phyloP scores from a whole-genome alignment of 2,329 filamentous ascomycete genomes.

The Claviceps arundinis region DNA sequence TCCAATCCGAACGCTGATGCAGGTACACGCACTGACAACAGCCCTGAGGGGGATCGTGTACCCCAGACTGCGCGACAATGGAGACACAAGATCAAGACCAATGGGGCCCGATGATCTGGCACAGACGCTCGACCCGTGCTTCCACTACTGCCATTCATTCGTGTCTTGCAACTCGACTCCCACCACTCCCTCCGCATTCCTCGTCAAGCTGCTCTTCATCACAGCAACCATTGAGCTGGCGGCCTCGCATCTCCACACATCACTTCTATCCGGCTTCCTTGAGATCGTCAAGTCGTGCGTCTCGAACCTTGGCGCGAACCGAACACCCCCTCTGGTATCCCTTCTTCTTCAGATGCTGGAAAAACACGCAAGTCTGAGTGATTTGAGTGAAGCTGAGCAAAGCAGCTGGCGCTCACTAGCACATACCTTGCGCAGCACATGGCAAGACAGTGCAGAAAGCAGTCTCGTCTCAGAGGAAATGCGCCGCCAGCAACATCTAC shows the following conservation, averaged over 20 bases:
- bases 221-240: slow-evolving; percentile 21
- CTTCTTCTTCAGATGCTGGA: slow-evolving; percentile 22
- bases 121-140: slow-evolving; percentile 19
- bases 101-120: slow-evolving; percentile 18
- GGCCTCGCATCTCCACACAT: slow-evolving; percentile 19
- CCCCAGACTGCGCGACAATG: not conserved
- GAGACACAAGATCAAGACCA: not conserved
- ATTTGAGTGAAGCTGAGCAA: slow-evolving; percentile 21
- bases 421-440: slow-evolving; percentile 11
- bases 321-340: slow-evolving; percentile 21
- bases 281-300: slow-evolving; percentile 22
- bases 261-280: slow-evolving; percentile 22
- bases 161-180: slow-evolving; percentile 22
- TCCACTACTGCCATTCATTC: slow-evolving; percentile 26
- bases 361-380: slow-evolving; percentile 14
- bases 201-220: slow-evolving; percentile 25
- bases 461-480: not conserved
- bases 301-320: slow-evolving; percentile 19
- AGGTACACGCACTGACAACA: slow-evolving; percentile 1
- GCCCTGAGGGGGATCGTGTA: not conserved
- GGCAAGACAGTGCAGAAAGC: not conserved
- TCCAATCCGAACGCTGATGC: slow-evolving; percentile 3
- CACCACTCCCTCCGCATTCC: slow-evolving; percentile 20
- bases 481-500: not conserved
- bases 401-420: slow-evolving; percentile 18